Conservation (phyloP, 345 rosid genomes). For the Dovyalis caffra region DNA sequence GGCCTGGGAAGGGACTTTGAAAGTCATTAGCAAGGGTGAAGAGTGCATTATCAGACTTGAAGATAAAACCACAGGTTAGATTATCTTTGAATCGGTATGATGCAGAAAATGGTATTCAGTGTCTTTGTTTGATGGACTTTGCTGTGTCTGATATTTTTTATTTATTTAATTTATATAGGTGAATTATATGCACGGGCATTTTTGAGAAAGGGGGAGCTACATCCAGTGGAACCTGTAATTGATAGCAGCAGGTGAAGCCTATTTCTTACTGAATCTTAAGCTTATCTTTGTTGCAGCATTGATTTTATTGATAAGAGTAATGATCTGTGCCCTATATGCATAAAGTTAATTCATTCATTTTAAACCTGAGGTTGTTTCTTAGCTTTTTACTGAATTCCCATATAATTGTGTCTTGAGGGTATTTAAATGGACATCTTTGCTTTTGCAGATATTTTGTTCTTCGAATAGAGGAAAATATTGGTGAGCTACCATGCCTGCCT, state of each 20-base stretch:
- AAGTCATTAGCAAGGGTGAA: slow-evolving; percentile 90
- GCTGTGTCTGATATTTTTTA: slow-evolving; percentile 3
- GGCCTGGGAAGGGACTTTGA: slow-evolving; percentile 94
- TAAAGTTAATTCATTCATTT: slow-evolving; percentile 11
- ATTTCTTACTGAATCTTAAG: slow-evolving; percentile 22
- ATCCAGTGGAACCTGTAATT: slow-evolving; percentile 95
- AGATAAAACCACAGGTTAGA: slow-evolving; percentile 72
- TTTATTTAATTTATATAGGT: slow-evolving; percentile 38
- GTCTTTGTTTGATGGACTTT: not conserved
- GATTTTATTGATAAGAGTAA: not conserved
- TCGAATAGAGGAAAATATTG: slow-evolving; percentile 93
- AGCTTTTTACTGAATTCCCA: slow-evolving; percentile 11
- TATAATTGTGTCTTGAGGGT: slow-evolving; percentile 3
- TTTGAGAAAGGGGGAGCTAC: slow-evolving; percentile 85
- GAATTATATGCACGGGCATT: slow-evolving; percentile 94
- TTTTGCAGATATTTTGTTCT: slow-evolving; percentile 97
- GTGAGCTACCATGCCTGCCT: slow-evolving; percentile 42
- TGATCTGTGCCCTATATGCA: not conserved
- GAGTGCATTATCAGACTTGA: slow-evolving; percentile 96
- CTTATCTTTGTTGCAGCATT: slow-evolving; percentile 4
- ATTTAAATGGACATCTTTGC: slow-evolving; percentile 18
- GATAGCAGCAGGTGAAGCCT: slow-evolving; percentile 90
- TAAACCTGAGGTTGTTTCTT: not conserved
- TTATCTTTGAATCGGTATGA: slow-evolving; percentile 18
- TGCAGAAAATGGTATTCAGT: slow-evolving; percentile 6